Conservation (phyloP, 2,329 filamentous ascomycete genomes). For the Nigrospora oryzae region DNA sequence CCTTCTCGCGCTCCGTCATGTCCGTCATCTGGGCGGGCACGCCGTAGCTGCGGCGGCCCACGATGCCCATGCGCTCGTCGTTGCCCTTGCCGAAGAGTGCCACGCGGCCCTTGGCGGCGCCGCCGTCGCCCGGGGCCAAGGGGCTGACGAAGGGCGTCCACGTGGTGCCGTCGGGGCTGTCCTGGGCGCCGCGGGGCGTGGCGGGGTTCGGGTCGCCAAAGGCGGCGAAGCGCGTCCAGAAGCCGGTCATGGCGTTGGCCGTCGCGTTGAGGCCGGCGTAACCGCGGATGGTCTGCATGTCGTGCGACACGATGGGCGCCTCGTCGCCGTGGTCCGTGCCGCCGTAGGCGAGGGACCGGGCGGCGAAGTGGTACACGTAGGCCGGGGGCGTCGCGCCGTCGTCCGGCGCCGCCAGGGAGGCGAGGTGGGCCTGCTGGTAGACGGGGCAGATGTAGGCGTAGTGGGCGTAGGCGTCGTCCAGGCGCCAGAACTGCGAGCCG, state of each 20-base stretch:
- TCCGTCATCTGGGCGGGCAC: conserved; percentile 31
- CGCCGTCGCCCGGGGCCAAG: conserved; percentile 14
- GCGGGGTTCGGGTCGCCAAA: conserved; percentile 18
- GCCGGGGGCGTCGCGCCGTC: conserved; percentile 17
- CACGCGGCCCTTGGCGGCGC: conserved; percentile 23
- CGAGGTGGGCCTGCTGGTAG: conserved; percentile 46
- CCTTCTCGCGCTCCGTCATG: conserved; percentile 33
- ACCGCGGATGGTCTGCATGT: conserved; percentile 22
- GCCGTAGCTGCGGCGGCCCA: conserved; percentile 27
- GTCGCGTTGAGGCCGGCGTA: conserved; percentile 27
- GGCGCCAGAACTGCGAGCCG: conserved; percentile 47
- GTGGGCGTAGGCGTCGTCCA: conserved; percentile 54
- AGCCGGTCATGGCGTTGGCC: conserved; percentile 31
- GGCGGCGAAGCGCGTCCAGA: conserved; percentile 29
- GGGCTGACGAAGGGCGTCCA: conserved; percentile 38
- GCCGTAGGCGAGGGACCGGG: conserved; percentile 25
- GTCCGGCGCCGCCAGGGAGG: conserved; percentile 14
- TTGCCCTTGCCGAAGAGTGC: conserved; percentile 54
- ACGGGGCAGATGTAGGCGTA: conserved; percentile 59
- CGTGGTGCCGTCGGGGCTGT: conserved; percentile 10
- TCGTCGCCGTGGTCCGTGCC: conserved; percentile 41
- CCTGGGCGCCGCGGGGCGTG: conserved; percentile 3
- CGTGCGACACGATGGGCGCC: conserved; percentile 31
- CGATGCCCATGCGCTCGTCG: conserved; percentile 34
- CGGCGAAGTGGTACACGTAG: conserved; percentile 54